Evolutionary conservation across 176 grass and related monocot species (phyloP), one percentile per base, ranked within the genome.

Genomic region (Cenchrus americanus): DNA sequence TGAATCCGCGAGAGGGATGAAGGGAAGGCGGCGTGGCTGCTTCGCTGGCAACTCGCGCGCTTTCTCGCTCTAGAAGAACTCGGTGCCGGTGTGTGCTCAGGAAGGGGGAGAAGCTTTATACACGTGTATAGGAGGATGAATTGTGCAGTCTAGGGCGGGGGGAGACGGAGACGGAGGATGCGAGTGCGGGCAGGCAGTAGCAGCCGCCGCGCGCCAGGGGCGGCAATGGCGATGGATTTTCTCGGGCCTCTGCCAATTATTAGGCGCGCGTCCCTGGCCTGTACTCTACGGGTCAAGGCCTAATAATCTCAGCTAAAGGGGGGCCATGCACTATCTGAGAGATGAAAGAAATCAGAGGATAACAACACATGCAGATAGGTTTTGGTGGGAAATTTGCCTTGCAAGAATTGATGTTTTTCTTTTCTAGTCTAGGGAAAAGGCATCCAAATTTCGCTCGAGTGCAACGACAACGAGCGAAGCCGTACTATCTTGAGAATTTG

Each of bases 141-240:
- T 14, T 30, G 51, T 24, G 58, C 7, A 59, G 62, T 23, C 37
- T 34, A 46, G 49, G 51, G 41, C 49, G 67, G 7, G 14, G 61
- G 43, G 4, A 44, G 43, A 44, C 43, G 43, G 43, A 19, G 15
- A 14, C 50, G 22, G 18, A 5, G 40, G 19, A 48, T 49, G 52
- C 63, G 78, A 63, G 15, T 34, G 85, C n/a, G 5, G 67, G 42
- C 67, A 15, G 59, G 42, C 67, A 15, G 59, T 53, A 68, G 62
- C 34, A 22, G 46, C 24, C 60, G 34, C 34, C 34, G 34, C 34
- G 3, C 47, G 32, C 22, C n/a, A 76, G 71, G 61, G 52, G 46
- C 46, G 60, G 57, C 83, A 77, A 82, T 65, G 83, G 83, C 72
- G 72, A 82, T 70, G 49, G 64, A 40, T 89, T 60, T 63, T 26